Evolutionary conservation across 345 rosid genomes (phyloP).

Genomic region (Gossypium bickii): DNA sequence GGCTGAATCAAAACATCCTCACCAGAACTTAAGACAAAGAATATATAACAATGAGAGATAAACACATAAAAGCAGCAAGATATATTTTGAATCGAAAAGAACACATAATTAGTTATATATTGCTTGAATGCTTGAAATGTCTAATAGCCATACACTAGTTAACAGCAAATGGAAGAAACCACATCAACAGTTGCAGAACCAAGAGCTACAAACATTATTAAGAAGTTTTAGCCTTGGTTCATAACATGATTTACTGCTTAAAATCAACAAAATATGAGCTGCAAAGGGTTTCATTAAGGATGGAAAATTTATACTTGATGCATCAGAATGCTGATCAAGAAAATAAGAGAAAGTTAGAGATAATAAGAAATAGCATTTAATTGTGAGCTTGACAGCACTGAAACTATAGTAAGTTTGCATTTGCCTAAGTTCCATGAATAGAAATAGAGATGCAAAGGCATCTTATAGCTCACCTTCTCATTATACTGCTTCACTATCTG

Average conservation of each 20-base stretch:
- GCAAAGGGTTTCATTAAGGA: neutral
- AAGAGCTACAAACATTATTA: neutral
- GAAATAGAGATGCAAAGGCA: neutral
- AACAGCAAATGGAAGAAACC: neutral
- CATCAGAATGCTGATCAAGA: neutral
- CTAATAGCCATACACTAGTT: neutral
- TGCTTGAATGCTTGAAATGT: neutral
- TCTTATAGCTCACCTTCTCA: slow-evolving; percentile 54
- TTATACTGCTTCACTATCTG: slow-evolving; percentile 75
- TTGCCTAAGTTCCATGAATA: neutral
- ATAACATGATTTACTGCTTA: slow-evolving; percentile 1
- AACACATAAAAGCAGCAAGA: neutral
- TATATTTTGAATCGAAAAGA: neutral
- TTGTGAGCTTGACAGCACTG: neutral
- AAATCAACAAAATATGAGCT: neutral
- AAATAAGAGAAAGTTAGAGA: neutral
- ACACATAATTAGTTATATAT: neutral
- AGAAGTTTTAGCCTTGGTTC: neutral
- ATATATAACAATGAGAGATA: neutral
- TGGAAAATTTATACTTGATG: neutral
- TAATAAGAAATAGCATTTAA: neutral
- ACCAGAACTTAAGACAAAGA: neutral
- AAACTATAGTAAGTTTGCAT: neutral
- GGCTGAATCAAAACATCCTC: neutral
- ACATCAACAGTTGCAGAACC: neutral